Percentiles rank a stretch among this genome's conserved stretches.
Evolutionary conservation across 2,329 filamentous ascomycete species (phyloP).

Genomic region (Lasiodiplodia hormozganensis): DNA sequence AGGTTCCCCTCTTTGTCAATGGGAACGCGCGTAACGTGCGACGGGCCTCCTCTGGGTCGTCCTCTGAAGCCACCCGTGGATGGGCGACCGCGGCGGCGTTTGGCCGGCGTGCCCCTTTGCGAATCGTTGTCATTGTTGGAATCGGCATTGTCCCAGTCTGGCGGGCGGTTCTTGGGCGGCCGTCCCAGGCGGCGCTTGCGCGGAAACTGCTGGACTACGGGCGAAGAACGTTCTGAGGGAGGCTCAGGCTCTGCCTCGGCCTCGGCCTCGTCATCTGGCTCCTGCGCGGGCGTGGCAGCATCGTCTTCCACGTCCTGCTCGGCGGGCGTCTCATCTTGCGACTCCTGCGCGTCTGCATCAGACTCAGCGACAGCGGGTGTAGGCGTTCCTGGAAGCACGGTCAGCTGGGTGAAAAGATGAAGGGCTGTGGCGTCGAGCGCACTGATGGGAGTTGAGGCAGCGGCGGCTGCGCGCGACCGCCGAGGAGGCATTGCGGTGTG

Average conservation of each 20-base stretch:
- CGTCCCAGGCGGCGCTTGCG: constrained; percentile 80
- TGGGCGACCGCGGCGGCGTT: constrained; percentile 58
- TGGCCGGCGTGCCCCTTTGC: constrained; percentile 56
- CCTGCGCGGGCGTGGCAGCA: constrained; percentile 50
- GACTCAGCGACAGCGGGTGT: constrained; percentile 38
- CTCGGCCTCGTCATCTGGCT: constrained; percentile 52
- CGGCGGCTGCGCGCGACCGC: constrained; percentile 28
- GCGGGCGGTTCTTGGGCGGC: constrained; percentile 82
- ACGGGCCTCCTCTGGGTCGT: constrained; percentile 72
- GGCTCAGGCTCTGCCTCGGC: constrained; percentile 51
- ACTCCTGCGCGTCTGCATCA: constrained; percentile 35
- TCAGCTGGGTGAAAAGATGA: neutral
- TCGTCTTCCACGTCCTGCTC: constrained; percentile 48
- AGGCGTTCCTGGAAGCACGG: constrained; percentile 37
- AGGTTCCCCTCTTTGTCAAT: constrained; percentile 94
- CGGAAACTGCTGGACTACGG: constrained; percentile 64
- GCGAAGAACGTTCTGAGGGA: constrained; percentile 52
- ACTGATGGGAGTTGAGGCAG: constrained; percentile 25
- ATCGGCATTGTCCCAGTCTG: constrained; percentile 74
- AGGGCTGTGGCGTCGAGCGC: neutral
- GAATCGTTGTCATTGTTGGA: constrained; percentile 55
- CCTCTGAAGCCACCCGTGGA: constrained; percentile 70
- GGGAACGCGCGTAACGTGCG: constrained; percentile 80
- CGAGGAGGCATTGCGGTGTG: constrained; percentile 24
- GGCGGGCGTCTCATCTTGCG: constrained; percentile 41